Evolutionary conservation across 2,329 filamentous ascomycete species (phyloP).

Genomic region (Erysiphe neolycopersici): DNA sequence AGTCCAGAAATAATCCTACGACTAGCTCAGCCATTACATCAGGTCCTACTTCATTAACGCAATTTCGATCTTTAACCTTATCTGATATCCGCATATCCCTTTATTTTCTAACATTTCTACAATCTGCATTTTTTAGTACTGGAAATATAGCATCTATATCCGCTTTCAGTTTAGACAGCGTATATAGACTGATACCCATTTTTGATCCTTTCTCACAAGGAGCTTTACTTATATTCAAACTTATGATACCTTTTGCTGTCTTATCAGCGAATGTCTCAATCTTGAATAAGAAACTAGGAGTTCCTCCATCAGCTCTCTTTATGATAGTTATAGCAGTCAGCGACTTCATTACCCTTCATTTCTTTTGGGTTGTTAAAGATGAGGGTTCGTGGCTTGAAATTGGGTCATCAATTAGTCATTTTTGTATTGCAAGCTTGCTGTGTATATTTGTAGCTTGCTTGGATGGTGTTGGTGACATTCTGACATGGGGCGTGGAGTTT

Average conservation of each 20-base stretch:
- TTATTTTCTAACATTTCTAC: constrained; percentile 85
- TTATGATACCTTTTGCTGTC: constrained; percentile 79
- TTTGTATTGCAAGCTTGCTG: constrained; percentile 68
- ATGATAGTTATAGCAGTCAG: constrained; percentile 84
- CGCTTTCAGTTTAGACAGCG: constrained; percentile 78
- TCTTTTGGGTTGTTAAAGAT: constrained; percentile 94
- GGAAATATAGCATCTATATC: constrained; percentile 89
- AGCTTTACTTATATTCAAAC: constrained; percentile 61
- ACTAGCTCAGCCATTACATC: constrained; percentile 5
- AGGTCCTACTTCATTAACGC: constrained; percentile 8
- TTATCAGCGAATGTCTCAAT: constrained; percentile 89
- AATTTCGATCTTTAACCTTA: constrained; percentile 39
- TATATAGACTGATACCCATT: constrained; percentile 62
- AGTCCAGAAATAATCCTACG: constrained; percentile 5
- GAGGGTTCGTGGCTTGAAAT: constrained; percentile 97
- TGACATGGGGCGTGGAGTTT: constrained; percentile 58
- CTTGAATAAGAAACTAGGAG: constrained; percentile 56
- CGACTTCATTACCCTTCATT: constrained; percentile 77
- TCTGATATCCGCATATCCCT: constrained; percentile 71
- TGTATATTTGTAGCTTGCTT: constrained; percentile 77
- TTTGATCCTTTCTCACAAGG: constrained; percentile 88
- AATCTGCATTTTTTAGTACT: constrained; percentile 90
- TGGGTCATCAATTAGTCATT: constrained; percentile 87
- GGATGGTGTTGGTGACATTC: constrained; percentile 61
- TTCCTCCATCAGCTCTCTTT: constrained; percentile 72